Conservation (phyloP, 1,139 yeast genomes). For the Magnusiomyces sp. region DNA sequence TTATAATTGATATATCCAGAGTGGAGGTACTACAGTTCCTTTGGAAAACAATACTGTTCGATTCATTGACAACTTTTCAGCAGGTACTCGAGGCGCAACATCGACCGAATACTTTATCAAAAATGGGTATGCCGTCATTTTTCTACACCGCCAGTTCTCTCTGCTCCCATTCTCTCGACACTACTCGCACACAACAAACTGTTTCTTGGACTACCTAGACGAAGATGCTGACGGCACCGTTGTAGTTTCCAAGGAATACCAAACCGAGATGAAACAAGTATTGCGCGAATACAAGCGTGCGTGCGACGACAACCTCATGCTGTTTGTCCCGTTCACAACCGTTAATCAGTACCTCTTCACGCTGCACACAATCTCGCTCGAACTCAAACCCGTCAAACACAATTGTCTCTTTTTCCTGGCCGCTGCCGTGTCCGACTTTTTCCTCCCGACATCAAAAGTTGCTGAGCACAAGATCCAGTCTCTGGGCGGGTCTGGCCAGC, state of each 20-base stretch:
- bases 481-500: conserved; percentile 53
- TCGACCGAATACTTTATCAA: conserved; percentile 87
- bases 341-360: conserved; percentile 91
- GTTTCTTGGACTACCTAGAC: conserved; percentile 74
- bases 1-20: conserved; percentile 24
- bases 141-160: conserved; percentile 85
- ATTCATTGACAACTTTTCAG: conserved; percentile 92
- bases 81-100: conserved; percentile 96
- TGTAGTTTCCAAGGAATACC: conserved; percentile 51
- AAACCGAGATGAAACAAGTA: conserved; percentile 54
- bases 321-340: conserved; percentile 83
- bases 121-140: conserved; percentile 82
- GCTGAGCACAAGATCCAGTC: conserved; percentile 95
- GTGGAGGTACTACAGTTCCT: conserved; percentile 99
- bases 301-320: conserved; percentile 48
- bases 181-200: conserved; percentile 75
- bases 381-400: conserved; percentile 39
- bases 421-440: conserved; percentile 96
- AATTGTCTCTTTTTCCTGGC: conserved; percentile 66
- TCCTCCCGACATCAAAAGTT: conserved; percentile 72
- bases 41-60: conserved; percentile 92
- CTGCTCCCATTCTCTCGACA: conserved; percentile 85
- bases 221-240: conserved; percentile 28
- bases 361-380: conserved; percentile 55
- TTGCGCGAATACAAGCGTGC: conserved; percentile 58